These are phyloP conservation scores for Esteya vermicola DNA, from an alignment of 2,329 filamentous ascomycete species.

Conservation along the genomic window DNA sequence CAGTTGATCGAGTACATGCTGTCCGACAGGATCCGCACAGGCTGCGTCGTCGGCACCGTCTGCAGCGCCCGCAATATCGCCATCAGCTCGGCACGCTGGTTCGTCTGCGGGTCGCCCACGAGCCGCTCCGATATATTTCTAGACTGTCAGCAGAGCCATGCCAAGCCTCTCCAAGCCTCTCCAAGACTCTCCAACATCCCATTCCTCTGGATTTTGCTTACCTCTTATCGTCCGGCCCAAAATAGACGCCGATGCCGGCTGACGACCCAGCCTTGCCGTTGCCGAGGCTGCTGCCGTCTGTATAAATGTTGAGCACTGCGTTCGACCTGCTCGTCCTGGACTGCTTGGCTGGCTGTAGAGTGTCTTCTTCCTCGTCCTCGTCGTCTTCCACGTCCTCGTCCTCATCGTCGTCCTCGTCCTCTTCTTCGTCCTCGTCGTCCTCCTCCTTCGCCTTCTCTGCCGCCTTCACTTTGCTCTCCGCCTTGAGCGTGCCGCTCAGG, in stretches of 20 bases:
- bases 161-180: too few species aligned
- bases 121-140: slow-evolving; percentile 64
- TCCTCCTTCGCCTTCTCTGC: slow-evolving; percentile 9
- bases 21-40: slow-evolving; percentile 72
- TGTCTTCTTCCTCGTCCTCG: slow-evolving; percentile 15
- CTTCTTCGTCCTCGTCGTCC: slow-evolving; percentile 15
- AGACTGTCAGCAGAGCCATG: background rate
- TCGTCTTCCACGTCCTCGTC: slow-evolving; percentile 15
- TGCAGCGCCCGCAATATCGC: slow-evolving; percentile 76
- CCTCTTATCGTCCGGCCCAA: slow-evolving; percentile 41
- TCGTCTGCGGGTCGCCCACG: slow-evolving; percentile 64
- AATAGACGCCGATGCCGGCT: slow-evolving; percentile 51
- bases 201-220: slow-evolving; percentile 12
- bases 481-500: slow-evolving; percentile 15
- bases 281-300: slow-evolving; percentile 45
- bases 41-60: slow-evolving; percentile 50
- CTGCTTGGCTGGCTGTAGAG: slow-evolving; percentile 23
- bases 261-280: slow-evolving; percentile 42
- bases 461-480: slow-evolving; percentile 7
- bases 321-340: slow-evolving; percentile 13
- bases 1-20: slow-evolving; percentile 86
- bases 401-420: slow-evolving; percentile 11
- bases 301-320: slow-evolving; percentile 35
- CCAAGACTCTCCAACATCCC: background rate
- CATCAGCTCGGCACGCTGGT: slow-evolving; percentile 89